Conservation (phyloP, 352 stramenopile species). For the Thalassiosira livingstoniorum region DNA sequence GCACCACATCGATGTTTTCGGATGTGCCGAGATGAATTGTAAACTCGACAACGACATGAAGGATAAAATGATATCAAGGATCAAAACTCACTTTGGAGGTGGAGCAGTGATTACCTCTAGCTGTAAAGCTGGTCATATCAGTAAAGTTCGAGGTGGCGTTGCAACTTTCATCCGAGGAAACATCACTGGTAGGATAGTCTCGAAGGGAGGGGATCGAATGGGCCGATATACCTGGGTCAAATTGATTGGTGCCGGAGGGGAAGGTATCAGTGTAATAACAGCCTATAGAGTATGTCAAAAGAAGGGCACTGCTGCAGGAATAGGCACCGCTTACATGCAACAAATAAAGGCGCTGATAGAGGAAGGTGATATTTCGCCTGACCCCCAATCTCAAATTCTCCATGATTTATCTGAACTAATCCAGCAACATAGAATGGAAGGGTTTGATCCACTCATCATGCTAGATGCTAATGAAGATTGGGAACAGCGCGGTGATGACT, state of each 20-base stretch:
- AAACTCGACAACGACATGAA: neutral
- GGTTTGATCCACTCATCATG: neutral
- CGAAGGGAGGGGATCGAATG: neutral
- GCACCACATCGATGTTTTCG: neutral
- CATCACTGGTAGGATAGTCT: neutral
- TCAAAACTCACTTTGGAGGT: neutral
- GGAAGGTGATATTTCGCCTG: neutral
- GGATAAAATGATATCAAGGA: neutral
- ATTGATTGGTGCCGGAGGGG: neutral
- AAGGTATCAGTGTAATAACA: neutral
- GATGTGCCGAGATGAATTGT: neutral
- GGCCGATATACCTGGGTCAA: neutral
- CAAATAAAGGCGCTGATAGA: neutral
- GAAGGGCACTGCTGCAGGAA: neutral
- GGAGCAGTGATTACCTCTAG: neutral
- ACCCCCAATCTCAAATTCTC: neutral
- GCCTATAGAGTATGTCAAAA: neutral
- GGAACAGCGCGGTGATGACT: neutral
- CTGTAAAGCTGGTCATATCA: neutral
- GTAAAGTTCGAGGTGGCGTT: neutral
- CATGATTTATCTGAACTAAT: neutral
- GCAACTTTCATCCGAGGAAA: neutral
- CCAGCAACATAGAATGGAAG: neutral
- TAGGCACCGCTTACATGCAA: neutral
- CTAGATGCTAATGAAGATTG: slow-evolving; percentile 1